phyloP scores from a whole-genome alignment of 164 flowering plant genomes.

The Euptelea pleiosperma region DNA sequence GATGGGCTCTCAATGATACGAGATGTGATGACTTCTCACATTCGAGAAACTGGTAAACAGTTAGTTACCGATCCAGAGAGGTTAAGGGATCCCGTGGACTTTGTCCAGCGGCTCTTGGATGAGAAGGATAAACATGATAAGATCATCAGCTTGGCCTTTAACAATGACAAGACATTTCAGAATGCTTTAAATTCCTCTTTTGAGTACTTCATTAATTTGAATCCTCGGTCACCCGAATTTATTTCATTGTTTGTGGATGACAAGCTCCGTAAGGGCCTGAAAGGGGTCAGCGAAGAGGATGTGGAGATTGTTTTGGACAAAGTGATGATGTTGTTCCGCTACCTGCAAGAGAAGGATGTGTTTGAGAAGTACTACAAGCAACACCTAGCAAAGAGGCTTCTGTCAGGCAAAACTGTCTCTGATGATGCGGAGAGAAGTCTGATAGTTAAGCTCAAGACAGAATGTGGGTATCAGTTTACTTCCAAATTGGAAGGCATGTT shows the following conservation, averaged over 20 bases:
- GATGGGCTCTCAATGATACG: conserved; percentile 67
- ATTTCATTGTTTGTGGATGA: conserved; percentile 70
- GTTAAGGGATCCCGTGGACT: conserved; percentile 87
- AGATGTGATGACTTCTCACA: conserved; percentile 85
- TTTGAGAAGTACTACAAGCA: conserved; percentile 64
- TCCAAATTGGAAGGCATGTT: conserved; percentile 75
- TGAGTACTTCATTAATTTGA: conserved; percentile 84
- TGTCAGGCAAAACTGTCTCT: conserved; percentile 60
- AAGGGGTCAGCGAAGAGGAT: conserved; percentile 61
- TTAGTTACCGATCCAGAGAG: conserved; percentile 90
- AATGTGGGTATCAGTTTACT: conserved; percentile 70
- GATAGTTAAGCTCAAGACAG: conserved; percentile 68
- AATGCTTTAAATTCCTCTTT: conserved; percentile 90
- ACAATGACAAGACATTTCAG: conserved; percentile 84
- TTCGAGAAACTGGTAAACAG: conserved; percentile 83
- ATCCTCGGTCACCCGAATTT: conserved; percentile 72
- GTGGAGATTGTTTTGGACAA: conserved; percentile 58
- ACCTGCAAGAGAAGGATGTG: conserved; percentile 67
- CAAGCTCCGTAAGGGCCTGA: conserved; percentile 61
- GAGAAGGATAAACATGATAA: conserved; percentile 81
- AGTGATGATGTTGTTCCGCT: conserved; percentile 67
- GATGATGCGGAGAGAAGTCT: conserved; percentile 73
- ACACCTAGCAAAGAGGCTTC: conserved; percentile 56
- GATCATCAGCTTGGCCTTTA: conserved; percentile 64
- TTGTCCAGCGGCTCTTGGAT: conserved; percentile 82